Percentiles rank a stretch among this genome's conserved stretches.
phyloP scores from a whole-genome alignment of 345 rosid genomes.

The Noccaea caerulescens region DNA sequence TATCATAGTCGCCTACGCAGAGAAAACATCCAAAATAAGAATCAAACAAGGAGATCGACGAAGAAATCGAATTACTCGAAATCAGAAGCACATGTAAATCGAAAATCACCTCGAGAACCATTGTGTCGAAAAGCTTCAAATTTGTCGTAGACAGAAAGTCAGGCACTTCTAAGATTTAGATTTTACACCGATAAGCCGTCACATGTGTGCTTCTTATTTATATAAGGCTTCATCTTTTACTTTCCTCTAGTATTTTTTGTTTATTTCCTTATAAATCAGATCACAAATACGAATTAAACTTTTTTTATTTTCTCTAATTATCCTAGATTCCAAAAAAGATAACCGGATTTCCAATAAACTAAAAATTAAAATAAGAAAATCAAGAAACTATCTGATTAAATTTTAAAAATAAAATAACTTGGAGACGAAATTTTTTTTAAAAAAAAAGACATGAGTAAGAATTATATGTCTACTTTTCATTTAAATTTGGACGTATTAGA shows the following conservation, averaged over 20 bases:
- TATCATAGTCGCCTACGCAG: slow-evolving; percentile 74
- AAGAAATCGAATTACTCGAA: background rate
- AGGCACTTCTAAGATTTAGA: slow-evolving; percentile 26
- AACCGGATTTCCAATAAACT: too few relatives aligned
- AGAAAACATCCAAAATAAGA: background rate
- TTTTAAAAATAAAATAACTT: too few relatives aligned
- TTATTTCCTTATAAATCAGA: background rate
- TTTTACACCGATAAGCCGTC: slow-evolving; percentile 1
- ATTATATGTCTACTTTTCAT: too few relatives aligned
- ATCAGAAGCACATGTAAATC: slow-evolving; percentile 4
- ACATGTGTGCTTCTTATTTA: slow-evolving; percentile 2
- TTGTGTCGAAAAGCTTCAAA: slow-evolving; percentile 30
- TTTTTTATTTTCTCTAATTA: too few relatives aligned
- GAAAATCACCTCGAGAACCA: slow-evolving; percentile 75
- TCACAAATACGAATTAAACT: too few relatives aligned
- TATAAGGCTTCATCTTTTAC: background rate
- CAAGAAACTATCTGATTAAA: too few relatives aligned
- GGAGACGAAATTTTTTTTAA: too few relatives aligned
- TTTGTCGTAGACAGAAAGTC: slow-evolving; percentile 40
- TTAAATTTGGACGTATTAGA: too few relatives aligned
- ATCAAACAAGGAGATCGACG: slow-evolving; percentile 4
- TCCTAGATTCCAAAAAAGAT: too few relatives aligned
- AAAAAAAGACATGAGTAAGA: too few relatives aligned
- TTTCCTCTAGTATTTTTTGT: background rate
- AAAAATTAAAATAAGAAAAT: too few relatives aligned